Conservation (phyloP, 2,329 filamentous ascomycete species). For the Didymellaceae sp. region DNA sequence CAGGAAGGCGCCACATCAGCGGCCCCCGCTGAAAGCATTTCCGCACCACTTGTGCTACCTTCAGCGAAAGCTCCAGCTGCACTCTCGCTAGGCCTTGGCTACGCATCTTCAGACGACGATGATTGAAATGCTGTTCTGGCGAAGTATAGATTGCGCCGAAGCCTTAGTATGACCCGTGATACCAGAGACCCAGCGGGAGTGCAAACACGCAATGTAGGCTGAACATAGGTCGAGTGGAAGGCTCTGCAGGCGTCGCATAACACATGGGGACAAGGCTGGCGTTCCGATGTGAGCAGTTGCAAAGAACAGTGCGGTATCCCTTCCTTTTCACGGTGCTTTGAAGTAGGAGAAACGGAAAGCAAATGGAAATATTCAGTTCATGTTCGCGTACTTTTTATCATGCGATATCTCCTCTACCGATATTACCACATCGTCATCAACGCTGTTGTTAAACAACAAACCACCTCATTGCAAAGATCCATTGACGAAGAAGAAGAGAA, state of each 20-base stretch:
- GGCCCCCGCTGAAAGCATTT: constrained; percentile 7
- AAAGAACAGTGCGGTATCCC: too few species aligned
- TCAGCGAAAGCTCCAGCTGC: constrained; percentile 23
- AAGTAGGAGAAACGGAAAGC: too few species aligned
- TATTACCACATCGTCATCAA: constrained; percentile 8
- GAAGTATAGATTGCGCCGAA: not conserved
- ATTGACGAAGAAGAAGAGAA: constrained; percentile 3
- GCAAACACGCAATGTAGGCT: too few species aligned
- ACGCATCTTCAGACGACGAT: constrained; percentile 55
- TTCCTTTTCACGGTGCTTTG: too few species aligned
- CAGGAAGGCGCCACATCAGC: not conserved
- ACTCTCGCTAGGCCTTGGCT: constrained; percentile 47
- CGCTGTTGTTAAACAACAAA: constrained; percentile 5
- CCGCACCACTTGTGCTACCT: constrained; percentile 19
- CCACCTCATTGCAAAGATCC: constrained; percentile 1
- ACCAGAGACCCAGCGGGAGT: too few species aligned
- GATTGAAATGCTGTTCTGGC: constrained; percentile 23
- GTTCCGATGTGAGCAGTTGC: too few species aligned
- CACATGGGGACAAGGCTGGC: too few species aligned
- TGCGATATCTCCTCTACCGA: constrained; percentile 1
- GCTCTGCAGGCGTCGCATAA: too few species aligned
- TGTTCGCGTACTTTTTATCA: constrained; percentile 1
- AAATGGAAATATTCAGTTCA: not conserved
- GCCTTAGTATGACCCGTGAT: too few species aligned
- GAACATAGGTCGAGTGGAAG: too few species aligned